phyloP scores from a whole-genome alignment of 192 early-diverging fungal species.

The Coemansia sp. region DNA sequence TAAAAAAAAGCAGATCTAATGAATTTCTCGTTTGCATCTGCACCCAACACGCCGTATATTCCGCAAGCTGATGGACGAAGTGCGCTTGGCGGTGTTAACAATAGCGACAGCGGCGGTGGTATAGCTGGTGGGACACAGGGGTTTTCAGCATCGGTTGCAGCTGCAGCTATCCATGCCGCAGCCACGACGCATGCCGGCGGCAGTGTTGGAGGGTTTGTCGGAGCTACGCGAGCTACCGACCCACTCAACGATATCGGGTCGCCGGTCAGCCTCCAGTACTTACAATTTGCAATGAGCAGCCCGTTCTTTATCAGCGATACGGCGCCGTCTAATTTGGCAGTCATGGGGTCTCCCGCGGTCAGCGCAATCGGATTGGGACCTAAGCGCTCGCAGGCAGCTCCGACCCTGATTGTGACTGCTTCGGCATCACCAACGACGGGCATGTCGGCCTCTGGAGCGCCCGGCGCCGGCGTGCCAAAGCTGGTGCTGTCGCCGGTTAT shows the following conservation, averaged over 20 bases:
- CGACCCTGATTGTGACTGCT: constrained; percentile 27
- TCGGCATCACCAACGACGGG: constrained; percentile 19
- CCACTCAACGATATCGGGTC: constrained; percentile 54
- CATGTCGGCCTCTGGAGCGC: neutral
- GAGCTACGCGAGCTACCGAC: constrained; percentile 39
- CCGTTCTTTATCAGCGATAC: constrained; percentile 32
- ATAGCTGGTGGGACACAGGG: neutral
- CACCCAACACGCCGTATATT: constrained; percentile 57
- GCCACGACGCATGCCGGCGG: constrained; percentile 10
- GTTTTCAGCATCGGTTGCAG: constrained; percentile 6
- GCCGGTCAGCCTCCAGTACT: constrained; percentile 44
- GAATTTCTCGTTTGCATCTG: constrained; percentile 61
- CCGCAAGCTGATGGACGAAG: constrained; percentile 44
- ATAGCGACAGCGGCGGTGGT: neutral
- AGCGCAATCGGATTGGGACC: constrained; percentile 18
- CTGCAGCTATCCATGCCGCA: constrained; percentile 5
- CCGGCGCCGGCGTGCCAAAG: neutral
- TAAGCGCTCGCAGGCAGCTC: constrained; percentile 23
- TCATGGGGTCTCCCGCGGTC: constrained; percentile 32
- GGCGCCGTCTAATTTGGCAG: constrained; percentile 4
- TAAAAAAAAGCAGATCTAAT: constrained; percentile 26
- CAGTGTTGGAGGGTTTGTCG: neutral
- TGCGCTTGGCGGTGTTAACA: constrained; percentile 1
- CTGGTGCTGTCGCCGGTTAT: constrained; percentile 19
- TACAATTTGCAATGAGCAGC: constrained; percentile 46